phyloP scores from a whole-genome alignment of 176 grass and related monocot species.

The Eleusine indica region DNA sequence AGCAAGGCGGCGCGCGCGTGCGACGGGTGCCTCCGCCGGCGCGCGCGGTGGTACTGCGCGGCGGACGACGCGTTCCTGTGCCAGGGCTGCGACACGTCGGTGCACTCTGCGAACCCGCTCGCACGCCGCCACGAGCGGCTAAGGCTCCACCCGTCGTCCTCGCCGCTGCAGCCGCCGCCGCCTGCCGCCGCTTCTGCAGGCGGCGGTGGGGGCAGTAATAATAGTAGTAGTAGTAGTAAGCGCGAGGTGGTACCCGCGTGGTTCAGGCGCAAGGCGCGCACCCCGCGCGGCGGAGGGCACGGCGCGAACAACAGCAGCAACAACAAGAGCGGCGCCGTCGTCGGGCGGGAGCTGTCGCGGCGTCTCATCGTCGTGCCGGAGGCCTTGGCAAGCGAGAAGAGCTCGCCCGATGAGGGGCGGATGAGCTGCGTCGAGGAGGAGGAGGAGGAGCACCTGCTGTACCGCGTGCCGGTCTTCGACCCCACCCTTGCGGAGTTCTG shows the following conservation, averaged over 20 bases:
- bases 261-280: slow-evolving; percentile 86
- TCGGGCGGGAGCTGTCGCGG: slow-evolving; percentile 29
- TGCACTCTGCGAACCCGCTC: slow-evolving; percentile 87
- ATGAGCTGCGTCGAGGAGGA: slow-evolving; percentile 37
- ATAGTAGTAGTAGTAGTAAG: not conserved
- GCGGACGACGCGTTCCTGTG: slow-evolving; percentile 95
- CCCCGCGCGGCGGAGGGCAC: slow-evolving; percentile 57
- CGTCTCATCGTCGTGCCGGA: slow-evolving; percentile 59
- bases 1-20: slow-evolving; percentile 79
- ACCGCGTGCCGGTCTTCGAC: slow-evolving; percentile 75
- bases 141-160: slow-evolving; percentile 47
- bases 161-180: not conserved
- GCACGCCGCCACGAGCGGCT: slow-evolving; percentile 73
- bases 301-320: not conserved
- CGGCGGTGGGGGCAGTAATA: no score
- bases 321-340: slow-evolving; percentile 1
- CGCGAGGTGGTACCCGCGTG: slow-evolving; percentile 61
- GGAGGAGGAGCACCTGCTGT: slow-evolving; percentile 64
- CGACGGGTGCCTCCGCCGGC: slow-evolving; percentile 72
- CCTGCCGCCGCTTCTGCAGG: no score
- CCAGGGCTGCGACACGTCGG: slow-evolving; percentile 78
- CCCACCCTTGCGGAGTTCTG: slow-evolving; percentile 69
- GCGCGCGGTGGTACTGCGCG: slow-evolving; percentile 89
- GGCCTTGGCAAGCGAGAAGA: not conserved
- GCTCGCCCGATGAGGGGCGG: slow-evolving; percentile 44